Conservation (phyloP, 108 stramenopile species). For the Schizochytrium sp. region DNA sequence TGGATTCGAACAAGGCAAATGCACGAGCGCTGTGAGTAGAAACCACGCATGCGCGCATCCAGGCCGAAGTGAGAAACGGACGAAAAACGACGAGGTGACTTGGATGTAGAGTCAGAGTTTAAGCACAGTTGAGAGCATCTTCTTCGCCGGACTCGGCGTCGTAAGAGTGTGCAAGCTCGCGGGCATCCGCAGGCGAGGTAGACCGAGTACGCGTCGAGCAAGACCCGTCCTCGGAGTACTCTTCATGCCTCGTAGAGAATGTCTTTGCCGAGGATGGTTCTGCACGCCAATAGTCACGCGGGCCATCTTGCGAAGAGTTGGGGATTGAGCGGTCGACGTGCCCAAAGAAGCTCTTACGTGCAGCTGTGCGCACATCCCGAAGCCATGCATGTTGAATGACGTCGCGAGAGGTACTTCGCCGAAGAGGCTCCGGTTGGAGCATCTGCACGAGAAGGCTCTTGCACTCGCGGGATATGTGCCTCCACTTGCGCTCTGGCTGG, state of each 20-base stretch:
- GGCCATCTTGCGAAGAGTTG: not conserved
- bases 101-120: no score
- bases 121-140: not conserved
- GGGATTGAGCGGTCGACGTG: not conserved
- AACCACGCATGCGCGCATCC: no score
- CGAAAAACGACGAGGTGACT: no score
- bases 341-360: not conserved
- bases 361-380: not conserved
- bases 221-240: not conserved
- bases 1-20: no score
- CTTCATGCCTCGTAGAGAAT: not conserved
- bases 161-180: not conserved
- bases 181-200: not conserved
- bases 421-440: constrained; percentile 4
- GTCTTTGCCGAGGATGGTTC: not conserved
- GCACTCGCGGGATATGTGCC: not conserved
- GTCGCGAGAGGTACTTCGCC: not conserved
- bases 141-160: not conserved
- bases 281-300: not conserved
- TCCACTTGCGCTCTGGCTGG: not conserved
- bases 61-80: no score
- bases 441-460: not conserved
- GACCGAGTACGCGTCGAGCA: not conserved
- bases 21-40: no score
- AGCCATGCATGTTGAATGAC: not conserved